Conservation (phyloP, 2,329 filamentous ascomycete genomes). For the Pestalotiopsis sp. region DNA sequence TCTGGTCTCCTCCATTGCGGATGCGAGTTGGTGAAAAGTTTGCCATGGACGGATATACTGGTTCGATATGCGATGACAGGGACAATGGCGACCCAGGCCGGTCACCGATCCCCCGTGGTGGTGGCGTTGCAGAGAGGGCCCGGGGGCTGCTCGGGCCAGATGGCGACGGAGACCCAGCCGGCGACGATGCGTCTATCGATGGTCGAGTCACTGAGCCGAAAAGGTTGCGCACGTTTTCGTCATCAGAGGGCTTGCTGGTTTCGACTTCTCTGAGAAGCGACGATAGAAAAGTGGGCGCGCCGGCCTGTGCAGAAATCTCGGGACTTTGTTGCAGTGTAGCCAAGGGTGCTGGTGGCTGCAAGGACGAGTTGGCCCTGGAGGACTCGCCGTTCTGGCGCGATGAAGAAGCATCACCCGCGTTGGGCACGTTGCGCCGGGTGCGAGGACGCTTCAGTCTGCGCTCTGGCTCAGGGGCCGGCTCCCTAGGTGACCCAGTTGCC, state of each 20-base stretch:
- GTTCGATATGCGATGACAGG: constrained; percentile 72
- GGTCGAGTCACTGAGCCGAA: constrained; percentile 35
- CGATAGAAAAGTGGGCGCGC: constrained; percentile 78
- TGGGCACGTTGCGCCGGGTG: constrained; percentile 64
- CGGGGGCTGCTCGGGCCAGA: constrained; percentile 70
- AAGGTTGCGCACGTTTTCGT: constrained; percentile 50
- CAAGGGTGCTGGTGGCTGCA: neutral
- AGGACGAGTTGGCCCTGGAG: neutral
- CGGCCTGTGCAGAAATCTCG: neutral
- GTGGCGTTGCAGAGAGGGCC: constrained; percentile 70
- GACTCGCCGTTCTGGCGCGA: constrained; percentile 27
- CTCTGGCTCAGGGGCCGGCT: constrained; percentile 71
- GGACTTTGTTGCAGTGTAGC: neutral
- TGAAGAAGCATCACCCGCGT: constrained; percentile 45
- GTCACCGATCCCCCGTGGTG: constrained; percentile 62
- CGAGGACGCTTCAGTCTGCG: constrained; percentile 87
- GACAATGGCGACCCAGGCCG: constrained; percentile 68
- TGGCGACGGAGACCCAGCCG: constrained; percentile 65
- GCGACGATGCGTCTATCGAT: constrained; percentile 55
- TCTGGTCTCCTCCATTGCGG: constrained; percentile 45
- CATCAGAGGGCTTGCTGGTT: constrained; percentile 60
- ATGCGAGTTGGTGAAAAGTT: constrained; percentile 68
- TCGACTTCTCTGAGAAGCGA: constrained; percentile 90
- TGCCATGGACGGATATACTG: constrained; percentile 68
- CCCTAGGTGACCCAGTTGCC: constrained; percentile 69